Conservation (phyloP, 2,329 filamentous ascomycete genomes). For the Endoconidiophora polonica region DNA sequence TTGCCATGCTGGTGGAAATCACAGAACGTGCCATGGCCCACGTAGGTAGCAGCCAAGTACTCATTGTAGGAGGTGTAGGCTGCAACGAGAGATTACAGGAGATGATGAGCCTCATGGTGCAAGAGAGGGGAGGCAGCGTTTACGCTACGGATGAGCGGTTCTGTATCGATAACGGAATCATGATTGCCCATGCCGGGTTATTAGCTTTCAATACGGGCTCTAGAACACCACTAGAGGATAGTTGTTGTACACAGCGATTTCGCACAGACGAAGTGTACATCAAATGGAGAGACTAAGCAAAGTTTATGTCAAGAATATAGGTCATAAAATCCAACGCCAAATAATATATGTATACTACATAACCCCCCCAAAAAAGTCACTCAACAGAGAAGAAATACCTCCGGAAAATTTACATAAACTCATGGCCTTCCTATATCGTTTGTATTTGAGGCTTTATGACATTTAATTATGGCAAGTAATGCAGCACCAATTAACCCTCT, state of each 20-base stretch:
- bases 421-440: too few relatives aligned
- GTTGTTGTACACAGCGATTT: conserved; percentile 70
- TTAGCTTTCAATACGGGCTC: conserved; percentile 72
- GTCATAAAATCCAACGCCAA: too few relatives aligned
- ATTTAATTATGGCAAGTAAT: background rate
- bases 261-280: conserved; percentile 69
- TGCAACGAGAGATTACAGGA: conserved; percentile 88
- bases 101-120: conserved; percentile 97
- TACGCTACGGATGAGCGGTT: conserved; percentile 94
- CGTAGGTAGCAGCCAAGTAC: conserved; percentile 74
- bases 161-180: conserved; percentile 98
- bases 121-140: conserved; percentile 72
- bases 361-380: conserved; percentile 5
- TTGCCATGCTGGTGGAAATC: conserved; percentile 94
- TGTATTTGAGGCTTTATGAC: background rate
- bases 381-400: background rate
- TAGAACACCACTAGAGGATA: conserved; percentile 59
- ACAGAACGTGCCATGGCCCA: conserved; percentile 98
- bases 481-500: conserved; percentile 2
- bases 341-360: background rate
- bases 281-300: conserved; percentile 50
- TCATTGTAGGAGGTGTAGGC: conserved; percentile 90
- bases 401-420: too few relatives aligned
- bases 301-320: background rate
- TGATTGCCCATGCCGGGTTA: conserved; percentile 94